Evolutionary conservation across 2,329 filamentous ascomycete genomes (phyloP).

Genomic region (Diatrype stigma): DNA sequence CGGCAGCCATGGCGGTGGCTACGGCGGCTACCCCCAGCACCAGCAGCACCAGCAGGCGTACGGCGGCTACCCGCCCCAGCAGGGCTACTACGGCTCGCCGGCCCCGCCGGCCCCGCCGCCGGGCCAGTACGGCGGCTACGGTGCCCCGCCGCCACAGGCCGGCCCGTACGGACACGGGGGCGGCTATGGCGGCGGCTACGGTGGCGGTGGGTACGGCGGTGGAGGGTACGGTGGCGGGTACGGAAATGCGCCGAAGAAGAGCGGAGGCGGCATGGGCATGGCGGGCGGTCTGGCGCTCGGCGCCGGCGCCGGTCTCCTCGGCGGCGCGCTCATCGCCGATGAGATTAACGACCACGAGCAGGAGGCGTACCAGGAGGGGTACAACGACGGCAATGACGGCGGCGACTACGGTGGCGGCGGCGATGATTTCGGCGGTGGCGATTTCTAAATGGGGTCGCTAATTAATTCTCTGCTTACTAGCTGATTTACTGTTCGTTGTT

Average conservation of each 20-base stretch:
- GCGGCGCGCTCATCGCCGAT: conserved; percentile 67
- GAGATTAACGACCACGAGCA: conserved; percentile 61
- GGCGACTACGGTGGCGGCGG: conserved; percentile 32
- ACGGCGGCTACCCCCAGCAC: conserved; percentile 25
- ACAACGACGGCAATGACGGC: conserved; percentile 37
- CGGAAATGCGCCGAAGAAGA: conserved; percentile 35
- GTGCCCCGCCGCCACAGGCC: conserved; percentile 22
- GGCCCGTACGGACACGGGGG: conserved; percentile 32
- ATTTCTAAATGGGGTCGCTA: no score
- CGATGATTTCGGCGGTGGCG: conserved; percentile 16
- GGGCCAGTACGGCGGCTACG: conserved; percentile 23
- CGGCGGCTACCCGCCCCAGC: conserved; percentile 28
- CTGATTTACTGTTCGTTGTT: no score
- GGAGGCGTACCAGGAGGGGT: conserved; percentile 52
- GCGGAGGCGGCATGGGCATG: conserved; percentile 58
- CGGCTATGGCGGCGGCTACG: conserved; percentile 11
- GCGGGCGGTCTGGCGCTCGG: conserved; percentile 73
- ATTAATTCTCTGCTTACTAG: no score
- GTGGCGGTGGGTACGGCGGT: conserved; percentile 26
- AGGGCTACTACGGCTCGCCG: conserved; percentile 30
- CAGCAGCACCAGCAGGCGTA: conserved; percentile 28
- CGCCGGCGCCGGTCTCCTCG: conserved; percentile 75
- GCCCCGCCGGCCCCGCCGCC: conserved; percentile 26
- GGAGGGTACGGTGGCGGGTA: conserved; percentile 19
- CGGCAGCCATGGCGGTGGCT: conserved; percentile 30